phyloP scores from a whole-genome alignment of 2,329 filamentous ascomycete genomes.

The Coniosporium tulheliwenetii region DNA sequence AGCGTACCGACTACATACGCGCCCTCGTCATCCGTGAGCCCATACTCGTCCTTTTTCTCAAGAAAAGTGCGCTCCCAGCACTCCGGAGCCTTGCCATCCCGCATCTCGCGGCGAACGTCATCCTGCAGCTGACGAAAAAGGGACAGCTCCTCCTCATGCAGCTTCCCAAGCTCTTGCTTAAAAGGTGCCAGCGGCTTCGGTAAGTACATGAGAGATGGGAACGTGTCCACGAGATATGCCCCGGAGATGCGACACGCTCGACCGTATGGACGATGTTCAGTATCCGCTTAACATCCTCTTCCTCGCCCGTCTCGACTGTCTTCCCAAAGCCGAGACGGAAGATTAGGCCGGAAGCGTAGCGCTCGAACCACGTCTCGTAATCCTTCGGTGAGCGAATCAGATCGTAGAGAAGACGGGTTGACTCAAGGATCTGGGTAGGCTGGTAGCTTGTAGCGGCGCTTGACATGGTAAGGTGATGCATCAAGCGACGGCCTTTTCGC shows the following conservation, averaged over 20 bases:
- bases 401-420: slow-evolving; percentile 13
- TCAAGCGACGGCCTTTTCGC: slow-evolving; percentile 16
- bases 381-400: slow-evolving; percentile 16
- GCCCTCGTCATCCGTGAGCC: slow-evolving; percentile 12
- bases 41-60: slow-evolving; percentile 9
- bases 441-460: slow-evolving; percentile 15
- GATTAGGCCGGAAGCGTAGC: slow-evolving; percentile 25
- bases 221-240: slow-evolving; percentile 17
- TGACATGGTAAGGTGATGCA: slow-evolving; percentile 17
- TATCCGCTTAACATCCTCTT: slow-evolving; percentile 14
- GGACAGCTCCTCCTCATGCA: slow-evolving; percentile 12
- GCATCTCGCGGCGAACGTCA: slow-evolving; percentile 13
- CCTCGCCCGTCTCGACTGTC: slow-evolving; percentile 17
- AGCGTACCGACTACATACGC: slow-evolving; percentile 17
- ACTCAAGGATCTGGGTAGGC: slow-evolving; percentile 16
- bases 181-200: slow-evolving; percentile 14
- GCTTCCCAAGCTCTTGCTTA: slow-evolving; percentile 11
- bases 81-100: slow-evolving; percentile 5
- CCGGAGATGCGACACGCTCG: slow-evolving; percentile 20
- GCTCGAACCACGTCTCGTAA: slow-evolving; percentile 23
- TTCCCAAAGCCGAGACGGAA: slow-evolving; percentile 24
- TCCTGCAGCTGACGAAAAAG: slow-evolving; percentile 15
- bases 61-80: slow-evolving; percentile 11
- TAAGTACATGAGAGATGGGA: slow-evolving; percentile 14
- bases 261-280: slow-evolving; percentile 18